phyloP scores from a whole-genome alignment of 345 rosid genomes.

The Orychophragmus violaceus region DNA sequence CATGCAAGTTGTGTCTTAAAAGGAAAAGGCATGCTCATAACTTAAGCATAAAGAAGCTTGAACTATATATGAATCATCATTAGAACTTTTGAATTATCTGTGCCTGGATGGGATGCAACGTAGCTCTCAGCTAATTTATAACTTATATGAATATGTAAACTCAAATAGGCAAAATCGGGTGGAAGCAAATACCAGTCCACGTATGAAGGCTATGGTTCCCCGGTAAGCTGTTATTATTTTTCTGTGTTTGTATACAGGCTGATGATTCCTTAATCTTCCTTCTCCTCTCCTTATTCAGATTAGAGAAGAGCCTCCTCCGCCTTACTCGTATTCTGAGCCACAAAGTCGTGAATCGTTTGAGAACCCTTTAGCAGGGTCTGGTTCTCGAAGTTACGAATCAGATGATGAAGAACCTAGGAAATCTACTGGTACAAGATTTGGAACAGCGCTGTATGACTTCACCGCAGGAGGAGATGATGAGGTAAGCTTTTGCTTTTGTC shows the following conservation, averaged over 20 bases:
- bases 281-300: conserved; percentile 41
- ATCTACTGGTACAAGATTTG: conserved; percentile 60
- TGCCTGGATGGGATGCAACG: neutral
- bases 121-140: neutral
- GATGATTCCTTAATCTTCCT: neutral
- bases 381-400: conserved; percentile 60
- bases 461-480: conserved; percentile 99
- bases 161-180: conserved; percentile 52
- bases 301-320: conserved; percentile 93
- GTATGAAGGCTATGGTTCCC: conserved; percentile 65
- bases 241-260: neutral
- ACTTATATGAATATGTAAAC: neutral
- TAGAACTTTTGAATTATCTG: neutral
- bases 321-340: conserved; percentile 60
- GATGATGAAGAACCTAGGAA: conserved; percentile 54
- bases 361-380: conserved; percentile 58
- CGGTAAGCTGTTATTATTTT: conserved; percentile 39
- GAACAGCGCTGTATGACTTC: conserved; percentile 90
- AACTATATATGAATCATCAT: neutral
- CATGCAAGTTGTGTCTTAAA: neutral
- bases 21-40: neutral
- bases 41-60: conserved; percentile 6
- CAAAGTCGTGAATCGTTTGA: conserved; percentile 65
- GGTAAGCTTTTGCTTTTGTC: conserved; percentile 35
- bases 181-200: conserved; percentile 54